Evolutionary conservation across 306 rosid genomes (phyloP), one percentile per base, ranked within the genome.

Genomic region (Dalbergia cochinchinensis): DNA sequence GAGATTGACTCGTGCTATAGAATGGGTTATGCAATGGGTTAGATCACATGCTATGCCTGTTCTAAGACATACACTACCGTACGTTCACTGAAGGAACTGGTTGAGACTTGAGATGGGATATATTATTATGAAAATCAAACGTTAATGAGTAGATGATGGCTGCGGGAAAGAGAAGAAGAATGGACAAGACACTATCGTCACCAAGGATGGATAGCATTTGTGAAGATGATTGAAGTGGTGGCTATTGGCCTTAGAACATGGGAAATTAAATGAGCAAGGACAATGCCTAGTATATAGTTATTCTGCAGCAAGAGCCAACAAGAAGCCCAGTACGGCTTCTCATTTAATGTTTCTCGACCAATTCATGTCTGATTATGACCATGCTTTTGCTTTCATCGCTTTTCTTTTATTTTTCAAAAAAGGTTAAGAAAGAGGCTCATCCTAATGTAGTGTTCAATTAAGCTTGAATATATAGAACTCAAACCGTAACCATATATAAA

Each of bases 201-300:
- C 47, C 47, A 42, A 8, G 11, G 80, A 84, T 54, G 55, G 63
- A 51, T 26, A 39, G 41, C 31, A 37, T 13, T 42, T 15, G 58
- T 53, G 14, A 48, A 57, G 19, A 11, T 50, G 51, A 50, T 14
- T 18, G 2, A 26, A 26, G 41, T 20, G 48, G 42, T 44, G 59
- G 71, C 22, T 62, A 16, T 65, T 42, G 83, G 78, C 82, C 85
- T 77, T 78, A 65, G 79, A 89, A 84, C 87, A 78, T 80, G 91
- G 86, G 69, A 26, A 18, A n/a, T n/a, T n/a, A n/a, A n/a, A 18
- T 47, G 80, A 81, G 34, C 48, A 58, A 6, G 19, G 16, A 59
- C 45, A 65, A 11, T 8, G 65, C 11, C 7, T 69, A 14, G 12
- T 33, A n/a, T n/a, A n/a, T n/a, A 26, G 58, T 54, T 55, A 20